phyloP scores from a whole-genome alignment of 306 rosid genomes.

The Arachis hypogaea region DNA sequence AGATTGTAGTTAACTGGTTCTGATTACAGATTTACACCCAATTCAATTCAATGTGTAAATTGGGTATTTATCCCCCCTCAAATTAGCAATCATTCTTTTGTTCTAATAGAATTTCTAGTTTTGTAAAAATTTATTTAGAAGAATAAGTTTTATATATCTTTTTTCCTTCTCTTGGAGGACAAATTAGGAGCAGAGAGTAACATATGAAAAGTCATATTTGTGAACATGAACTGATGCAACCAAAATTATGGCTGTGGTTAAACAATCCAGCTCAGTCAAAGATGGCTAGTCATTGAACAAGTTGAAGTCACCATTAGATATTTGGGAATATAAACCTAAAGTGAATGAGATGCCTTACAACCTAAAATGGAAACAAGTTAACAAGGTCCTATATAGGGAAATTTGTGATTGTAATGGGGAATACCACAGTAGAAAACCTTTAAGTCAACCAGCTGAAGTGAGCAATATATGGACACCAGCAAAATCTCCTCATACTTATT shows the following conservation, averaged over 20 bases:
- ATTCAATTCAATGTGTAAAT: slow-evolving; percentile 16
- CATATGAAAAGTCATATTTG: slow-evolving; percentile 19
- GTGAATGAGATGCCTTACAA: background rate
- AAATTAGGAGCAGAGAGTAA: slow-evolving; percentile 2
- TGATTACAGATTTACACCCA: background rate
- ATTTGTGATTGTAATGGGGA: too few relatives aligned
- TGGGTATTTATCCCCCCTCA: background rate
- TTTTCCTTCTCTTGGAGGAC: slow-evolving; percentile 16
- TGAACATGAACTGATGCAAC: slow-evolving; percentile 23
- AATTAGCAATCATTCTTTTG: background rate
- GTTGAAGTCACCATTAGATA: background rate
- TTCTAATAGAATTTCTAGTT: slow-evolving; percentile 20
- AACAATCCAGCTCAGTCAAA: slow-evolving; percentile 23
- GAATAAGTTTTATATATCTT: slow-evolving; percentile 13
- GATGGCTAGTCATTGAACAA: slow-evolving; percentile 28
- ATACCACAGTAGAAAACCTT: too few relatives aligned
- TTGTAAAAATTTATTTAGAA: background rate
- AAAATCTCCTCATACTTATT: slow-evolving; percentile 15
- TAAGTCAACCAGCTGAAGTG: slow-evolving; percentile 29
- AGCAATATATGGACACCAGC: slow-evolving; percentile 24
- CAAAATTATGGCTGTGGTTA: slow-evolving; percentile 5
- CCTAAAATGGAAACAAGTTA: slow-evolving; percentile 7
- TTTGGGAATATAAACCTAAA: too few relatives aligned
- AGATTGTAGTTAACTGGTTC: background rate
- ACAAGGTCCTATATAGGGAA: background rate